Conservation (phyloP, 2,329 filamentous ascomycete species). For the Thielaviopsis punctulata region DNA sequence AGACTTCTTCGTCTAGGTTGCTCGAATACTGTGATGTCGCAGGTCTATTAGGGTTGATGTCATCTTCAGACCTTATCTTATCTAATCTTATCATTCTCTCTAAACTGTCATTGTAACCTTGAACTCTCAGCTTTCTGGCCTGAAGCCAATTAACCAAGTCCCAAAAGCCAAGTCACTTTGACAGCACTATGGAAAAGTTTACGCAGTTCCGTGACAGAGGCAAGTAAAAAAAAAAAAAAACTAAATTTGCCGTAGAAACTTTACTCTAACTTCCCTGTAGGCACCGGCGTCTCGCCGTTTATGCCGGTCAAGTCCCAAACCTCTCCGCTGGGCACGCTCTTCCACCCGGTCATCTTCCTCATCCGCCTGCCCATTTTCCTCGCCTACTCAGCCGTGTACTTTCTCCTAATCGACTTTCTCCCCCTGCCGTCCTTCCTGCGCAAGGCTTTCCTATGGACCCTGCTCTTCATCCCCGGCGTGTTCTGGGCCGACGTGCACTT, state of each 20-base stretch:
- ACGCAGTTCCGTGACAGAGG: constrained; percentile 85
- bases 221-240: constrained; percentile 20
- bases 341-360: constrained; percentile 58
- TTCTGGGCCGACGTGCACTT: constrained; percentile 99
- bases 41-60: neutral
- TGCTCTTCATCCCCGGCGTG: constrained; percentile 77
- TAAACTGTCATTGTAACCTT: neutral
- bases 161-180: neutral
- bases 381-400: constrained; percentile 50
- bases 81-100: neutral
- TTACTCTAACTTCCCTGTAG: constrained; percentile 28
- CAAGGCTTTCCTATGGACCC: constrained; percentile 73
- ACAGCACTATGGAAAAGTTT: constrained; percentile 70
- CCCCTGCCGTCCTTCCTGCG: constrained; percentile 46
- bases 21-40: no score
- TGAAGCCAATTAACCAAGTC: neutral
- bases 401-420: constrained; percentile 66
- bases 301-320: constrained; percentile 55
- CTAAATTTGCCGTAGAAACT: neutral
- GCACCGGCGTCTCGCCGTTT: constrained; percentile 91
- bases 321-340: constrained; percentile 42
- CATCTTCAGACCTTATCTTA: neutral
- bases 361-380: constrained; percentile 67
- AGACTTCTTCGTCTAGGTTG: no score
- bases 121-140: neutral